Evolutionary conservation across 345 rosid genomes (phyloP).

Genomic region (Syzygium aqueum): DNA sequence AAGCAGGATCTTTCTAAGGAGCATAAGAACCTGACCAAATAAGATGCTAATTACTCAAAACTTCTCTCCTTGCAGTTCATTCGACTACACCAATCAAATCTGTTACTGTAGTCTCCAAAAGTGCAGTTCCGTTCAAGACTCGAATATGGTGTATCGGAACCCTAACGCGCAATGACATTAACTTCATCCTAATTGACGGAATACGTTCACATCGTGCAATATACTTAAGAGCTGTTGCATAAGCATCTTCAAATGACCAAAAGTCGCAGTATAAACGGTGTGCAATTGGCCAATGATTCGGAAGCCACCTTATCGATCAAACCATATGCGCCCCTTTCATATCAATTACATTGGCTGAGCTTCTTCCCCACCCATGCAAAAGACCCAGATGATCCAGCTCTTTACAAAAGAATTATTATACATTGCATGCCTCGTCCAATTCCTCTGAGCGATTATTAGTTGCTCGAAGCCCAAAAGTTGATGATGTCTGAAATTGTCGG

Average conservation of each 20-base stretch:
- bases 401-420: background rate
- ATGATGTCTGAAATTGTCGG: too few species aligned
- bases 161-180: background rate
- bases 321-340: background rate
- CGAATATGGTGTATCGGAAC: background rate
- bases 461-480: too few species aligned
- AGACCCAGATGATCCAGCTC: background rate
- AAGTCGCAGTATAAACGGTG: background rate
- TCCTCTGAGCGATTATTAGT: background rate
- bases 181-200: background rate
- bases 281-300: background rate
- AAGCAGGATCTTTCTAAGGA: background rate
- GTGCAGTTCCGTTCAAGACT: background rate
- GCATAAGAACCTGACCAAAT: background rate
- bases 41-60: background rate
- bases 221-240: background rate
- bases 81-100: background rate
- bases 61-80: background rate
- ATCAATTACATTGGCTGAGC: background rate
- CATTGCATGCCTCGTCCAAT: background rate
- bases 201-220: accelerated
- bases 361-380: background rate
- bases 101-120: background rate
- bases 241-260: background rate
- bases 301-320: background rate